Evolutionary conservation across 1,284 basidiomycete genomes (phyloP).

Genomic region (Leccinum proliferum): DNA sequence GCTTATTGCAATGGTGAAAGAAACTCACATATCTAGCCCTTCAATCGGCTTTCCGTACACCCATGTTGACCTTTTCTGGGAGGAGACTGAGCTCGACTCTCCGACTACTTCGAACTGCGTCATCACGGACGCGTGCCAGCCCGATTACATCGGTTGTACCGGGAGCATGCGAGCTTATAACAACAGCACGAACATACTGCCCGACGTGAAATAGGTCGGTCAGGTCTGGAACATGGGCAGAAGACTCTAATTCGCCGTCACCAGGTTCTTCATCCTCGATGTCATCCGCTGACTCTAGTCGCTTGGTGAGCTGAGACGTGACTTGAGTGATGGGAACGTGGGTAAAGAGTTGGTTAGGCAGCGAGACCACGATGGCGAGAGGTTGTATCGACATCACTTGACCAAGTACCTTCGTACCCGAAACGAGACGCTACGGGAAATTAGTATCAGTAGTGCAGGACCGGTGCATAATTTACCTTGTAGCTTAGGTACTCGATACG

Average conservation of each 20-base stretch:
- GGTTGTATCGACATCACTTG: slow-evolving; percentile 87
- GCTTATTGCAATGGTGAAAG: background rate
- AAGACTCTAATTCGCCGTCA: slow-evolving; percentile 36
- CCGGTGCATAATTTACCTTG: slow-evolving; percentile 50
- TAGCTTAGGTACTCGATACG: slow-evolving; percentile 94
- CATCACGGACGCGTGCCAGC: slow-evolving; percentile 57
- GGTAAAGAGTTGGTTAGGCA: slow-evolving; percentile 93
- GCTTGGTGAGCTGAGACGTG: slow-evolving; percentile 75
- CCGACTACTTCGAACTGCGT: slow-evolving; percentile 60
- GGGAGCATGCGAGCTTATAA: slow-evolving; percentile 59
- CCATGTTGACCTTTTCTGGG: slow-evolving; percentile 84
- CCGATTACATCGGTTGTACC: slow-evolving; percentile 56
- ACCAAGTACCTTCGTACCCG: slow-evolving; percentile 85
- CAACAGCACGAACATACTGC: slow-evolving; percentile 82
- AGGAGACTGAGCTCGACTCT: slow-evolving; percentile 87
- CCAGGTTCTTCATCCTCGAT: slow-evolving; percentile 40
- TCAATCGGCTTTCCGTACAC: slow-evolving; percentile 77
- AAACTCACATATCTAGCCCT: slow-evolving; percentile 65
- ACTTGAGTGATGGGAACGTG: slow-evolving; percentile 96
- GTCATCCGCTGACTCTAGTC: slow-evolving; percentile 58
- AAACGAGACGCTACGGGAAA: slow-evolving; percentile 60
- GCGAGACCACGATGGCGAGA: slow-evolving; percentile 86
- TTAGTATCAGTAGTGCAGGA: background rate
- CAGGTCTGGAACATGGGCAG: slow-evolving; percentile 56
- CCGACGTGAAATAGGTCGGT: slow-evolving; percentile 76